Evolutionary conservation across 2,329 filamentous ascomycete genomes (phyloP).

Genomic region (Amphichorda felina): DNA sequence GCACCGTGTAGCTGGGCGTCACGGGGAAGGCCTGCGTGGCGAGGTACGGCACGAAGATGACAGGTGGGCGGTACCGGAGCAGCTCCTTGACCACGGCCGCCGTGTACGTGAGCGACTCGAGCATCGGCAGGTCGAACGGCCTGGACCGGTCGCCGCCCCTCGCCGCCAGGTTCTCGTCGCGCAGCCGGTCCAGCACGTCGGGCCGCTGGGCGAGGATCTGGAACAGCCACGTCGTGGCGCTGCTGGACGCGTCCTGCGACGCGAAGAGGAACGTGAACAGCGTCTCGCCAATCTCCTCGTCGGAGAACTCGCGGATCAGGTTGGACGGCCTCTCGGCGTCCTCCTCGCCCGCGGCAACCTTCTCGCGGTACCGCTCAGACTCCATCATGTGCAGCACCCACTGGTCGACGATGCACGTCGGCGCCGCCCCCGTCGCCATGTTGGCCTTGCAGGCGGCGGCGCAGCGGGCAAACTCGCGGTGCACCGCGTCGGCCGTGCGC

Average conservation of each 20-base stretch:
- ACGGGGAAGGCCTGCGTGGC: constrained; percentile 34
- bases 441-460: constrained; percentile 59
- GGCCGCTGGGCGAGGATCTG: constrained; percentile 37
- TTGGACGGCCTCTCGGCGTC: constrained; percentile 29
- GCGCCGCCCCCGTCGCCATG: constrained; percentile 56
- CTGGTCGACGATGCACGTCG: constrained; percentile 65
- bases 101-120: constrained; percentile 37
- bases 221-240: constrained; percentile 40
- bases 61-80: constrained; percentile 37
- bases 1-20: constrained; percentile 32
- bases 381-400: constrained; percentile 68
- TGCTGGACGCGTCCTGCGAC: constrained; percentile 40
- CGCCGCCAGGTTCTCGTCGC: constrained; percentile 32
- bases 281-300: constrained; percentile 35
- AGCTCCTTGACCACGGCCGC: constrained; percentile 40
- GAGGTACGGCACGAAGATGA: constrained; percentile 41
- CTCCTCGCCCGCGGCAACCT: constrained; percentile 43
- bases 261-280: constrained; percentile 42
- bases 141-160: constrained; percentile 26
- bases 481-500: constrained; percentile 59
- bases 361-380: constrained; percentile 53
- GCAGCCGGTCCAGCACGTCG: constrained; percentile 31
- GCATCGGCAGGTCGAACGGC: constrained; percentile 30
- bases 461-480: constrained; percentile 58
- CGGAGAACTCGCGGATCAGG: constrained; percentile 35